Evolutionary conservation across 139 green algal species (phyloP).

Genomic region (Tetraselmis striata): DNA sequence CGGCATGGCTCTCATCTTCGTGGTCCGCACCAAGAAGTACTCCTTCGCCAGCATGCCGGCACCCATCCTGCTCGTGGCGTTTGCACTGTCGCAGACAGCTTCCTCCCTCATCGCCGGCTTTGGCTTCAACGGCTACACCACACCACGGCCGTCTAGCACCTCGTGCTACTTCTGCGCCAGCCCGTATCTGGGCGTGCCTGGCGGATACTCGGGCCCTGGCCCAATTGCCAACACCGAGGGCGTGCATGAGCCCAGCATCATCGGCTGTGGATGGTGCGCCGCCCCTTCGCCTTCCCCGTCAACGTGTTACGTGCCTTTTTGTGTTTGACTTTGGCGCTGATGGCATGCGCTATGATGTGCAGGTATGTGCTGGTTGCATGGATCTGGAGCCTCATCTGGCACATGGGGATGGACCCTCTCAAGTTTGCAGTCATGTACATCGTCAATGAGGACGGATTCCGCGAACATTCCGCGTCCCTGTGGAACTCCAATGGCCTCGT

Average conservation of each 20-base stretch:
- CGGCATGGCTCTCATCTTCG: constrained; percentile 75
- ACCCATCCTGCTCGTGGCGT: not conserved
- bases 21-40: constrained; percentile 54
- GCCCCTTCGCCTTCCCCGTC: too few relatives aligned
- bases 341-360: constrained; percentile 7
- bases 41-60: constrained; percentile 32
- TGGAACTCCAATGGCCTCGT: constrained; percentile 12
- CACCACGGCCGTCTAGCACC: constrained; percentile 28
- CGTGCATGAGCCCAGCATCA: constrained; percentile 46
- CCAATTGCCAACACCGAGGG: constrained; percentile 53
- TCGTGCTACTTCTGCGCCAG: constrained; percentile 51
- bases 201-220: constrained; percentile 26
- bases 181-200: constrained; percentile 20
- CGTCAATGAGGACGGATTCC: constrained; percentile 69
- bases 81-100: constrained; percentile 27
- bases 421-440: constrained; percentile 66
- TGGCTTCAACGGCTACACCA: constrained; percentile 62
- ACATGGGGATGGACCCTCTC: constrained; percentile 64
- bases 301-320: too few relatives aligned
- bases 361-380: constrained; percentile 69
- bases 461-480: constrained; percentile 26
- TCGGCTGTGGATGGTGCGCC: constrained; percentile 56
- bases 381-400: constrained; percentile 74
- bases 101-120: constrained; percentile 59
- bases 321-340: not conserved